These are phyloP conservation scores for Zalerion maritima DNA, from an alignment of 495 filamentous ascomycete species.

Conservation along the genomic window DNA sequence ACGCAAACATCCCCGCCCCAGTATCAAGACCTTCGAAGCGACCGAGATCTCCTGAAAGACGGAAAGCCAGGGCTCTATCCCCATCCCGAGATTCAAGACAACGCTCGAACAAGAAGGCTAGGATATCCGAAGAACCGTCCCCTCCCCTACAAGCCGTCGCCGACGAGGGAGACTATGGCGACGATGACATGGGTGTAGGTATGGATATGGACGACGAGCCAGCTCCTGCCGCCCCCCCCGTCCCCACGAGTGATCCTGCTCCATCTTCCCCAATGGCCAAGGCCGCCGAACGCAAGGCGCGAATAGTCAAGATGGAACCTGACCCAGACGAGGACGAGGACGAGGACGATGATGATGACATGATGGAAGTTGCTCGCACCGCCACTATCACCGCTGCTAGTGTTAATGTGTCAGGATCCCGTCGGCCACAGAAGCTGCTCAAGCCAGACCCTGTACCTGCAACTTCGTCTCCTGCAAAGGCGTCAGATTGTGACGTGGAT, in stretches of 20 bases:
- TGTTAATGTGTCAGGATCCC: constrained; percentile 76
- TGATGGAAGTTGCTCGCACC: constrained; percentile 71
- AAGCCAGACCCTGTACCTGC: constrained; percentile 48
- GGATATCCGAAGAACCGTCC: constrained; percentile 34
- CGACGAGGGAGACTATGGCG: constrained; percentile 44
- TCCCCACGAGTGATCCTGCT: constrained; percentile 69
- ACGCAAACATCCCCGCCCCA: constrained; percentile 58
- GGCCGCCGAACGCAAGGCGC: constrained; percentile 58
- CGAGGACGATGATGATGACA: constrained; percentile 64
- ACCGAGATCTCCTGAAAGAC: constrained; percentile 56
- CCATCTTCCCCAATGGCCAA: constrained; percentile 82
- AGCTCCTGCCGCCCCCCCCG: constrained; percentile 14
- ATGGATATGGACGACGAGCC: constrained; percentile 41
- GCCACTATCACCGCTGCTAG: constrained; percentile 50
- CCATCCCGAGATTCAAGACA: constrained; percentile 40
- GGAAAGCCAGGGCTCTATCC: constrained; percentile 66
- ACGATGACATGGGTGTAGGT: constrained; percentile 39
- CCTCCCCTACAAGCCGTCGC: constrained; percentile 25
- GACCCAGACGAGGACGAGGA: no score
- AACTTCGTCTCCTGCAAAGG: constrained; percentile 60
- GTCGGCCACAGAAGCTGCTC: constrained; percentile 62
- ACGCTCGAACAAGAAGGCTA: constrained; percentile 33
- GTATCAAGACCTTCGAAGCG: constrained; percentile 41
- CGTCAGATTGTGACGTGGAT: constrained; percentile 44
- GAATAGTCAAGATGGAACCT: constrained; percentile 43